Base-by-base conservation (phyloP, 176 grass and related monocot species). In the Triticum turgidum region DNA sequence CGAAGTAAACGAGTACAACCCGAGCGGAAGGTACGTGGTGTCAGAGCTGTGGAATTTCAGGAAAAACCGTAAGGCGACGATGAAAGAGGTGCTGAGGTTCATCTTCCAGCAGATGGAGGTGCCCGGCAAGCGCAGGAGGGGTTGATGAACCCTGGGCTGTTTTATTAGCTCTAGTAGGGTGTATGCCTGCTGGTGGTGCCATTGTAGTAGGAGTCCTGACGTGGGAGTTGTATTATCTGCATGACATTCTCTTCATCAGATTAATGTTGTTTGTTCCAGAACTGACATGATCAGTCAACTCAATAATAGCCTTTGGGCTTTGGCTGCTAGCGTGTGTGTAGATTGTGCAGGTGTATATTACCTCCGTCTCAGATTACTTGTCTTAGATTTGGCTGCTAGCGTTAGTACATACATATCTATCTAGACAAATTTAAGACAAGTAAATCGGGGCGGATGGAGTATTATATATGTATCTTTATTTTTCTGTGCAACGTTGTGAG, bases 1-100 rank as follows among this genome's bases (percentile, higher is more conserved):
- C 2, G 95, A 97, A 85, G 29, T 97, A 54, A 97, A 97, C 1
- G 95, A 94, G 38, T 97, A 97, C 79, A 97, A 97, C 51, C 69
- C 92, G 4, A 97, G 95, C 6, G 92, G 89, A 12, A 86, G 92
- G 22, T 94, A 94, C 10, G 92, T 86, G 7, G 85, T 93, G 61
- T 3, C 84, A 3, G 95, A 97, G 63, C 88, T 97, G 42, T 97
- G 95, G 92, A 94, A 97, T 64, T 97, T 94, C 64, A 91, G 85
- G 42, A 84, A 94, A 82, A 65, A 61, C 9, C 73, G 95, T 3
- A 97, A 90, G 76, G 95, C 90, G 44, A 94, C 95, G 0, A 61
- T 93, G 89, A 92, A 97, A 80, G 95, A 97, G 92, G 92, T 92
- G 42, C 68, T 97, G 21, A 81, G 84, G 82, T 91, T 88, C 82